Conservation (phyloP, 345 rosid species). For the Bruguiera parviflora region DNA sequence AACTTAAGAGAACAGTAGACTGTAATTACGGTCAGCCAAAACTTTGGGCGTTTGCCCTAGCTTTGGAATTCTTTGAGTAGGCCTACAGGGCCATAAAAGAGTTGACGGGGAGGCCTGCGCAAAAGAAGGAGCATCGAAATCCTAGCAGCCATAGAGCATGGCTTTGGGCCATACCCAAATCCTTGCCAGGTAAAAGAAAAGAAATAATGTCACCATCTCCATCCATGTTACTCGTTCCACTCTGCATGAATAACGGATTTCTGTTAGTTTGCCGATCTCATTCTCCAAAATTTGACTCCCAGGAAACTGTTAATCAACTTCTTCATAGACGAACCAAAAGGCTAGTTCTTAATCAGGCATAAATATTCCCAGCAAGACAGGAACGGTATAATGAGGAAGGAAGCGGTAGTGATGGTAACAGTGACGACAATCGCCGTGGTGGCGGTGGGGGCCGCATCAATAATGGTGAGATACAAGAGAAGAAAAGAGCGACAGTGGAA, state of each 20-base stretch:
- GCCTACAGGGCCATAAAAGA: no score
- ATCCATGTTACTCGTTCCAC: constrained; percentile 13
- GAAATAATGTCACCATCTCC: no score
- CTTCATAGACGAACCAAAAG: neutral
- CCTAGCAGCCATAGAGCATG: no score
- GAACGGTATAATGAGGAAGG: constrained; percentile 20
- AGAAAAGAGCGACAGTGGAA: constrained; percentile 38
- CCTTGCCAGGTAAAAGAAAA: no score
- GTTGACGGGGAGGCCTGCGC: no score
- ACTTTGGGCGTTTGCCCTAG: no score
- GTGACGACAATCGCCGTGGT: constrained; percentile 26
- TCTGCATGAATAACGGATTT: constrained; percentile 7
- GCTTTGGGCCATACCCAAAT: neutral
- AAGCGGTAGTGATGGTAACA: constrained; percentile 20
- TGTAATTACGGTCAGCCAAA: no score
- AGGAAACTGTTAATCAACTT: neutral
- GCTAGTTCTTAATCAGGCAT: neutral
- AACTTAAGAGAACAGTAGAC: no score
- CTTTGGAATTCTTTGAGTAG: no score
- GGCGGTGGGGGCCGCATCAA: constrained; percentile 23
- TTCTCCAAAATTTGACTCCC: neutral
- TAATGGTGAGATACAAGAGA: constrained; percentile 25
- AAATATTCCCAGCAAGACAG: neutral
- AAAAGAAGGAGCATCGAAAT: no score
- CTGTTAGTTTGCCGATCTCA: neutral